phyloP scores from a whole-genome alignment of 139 green algal genomes.

The Zygnema cylindricum region DNA sequence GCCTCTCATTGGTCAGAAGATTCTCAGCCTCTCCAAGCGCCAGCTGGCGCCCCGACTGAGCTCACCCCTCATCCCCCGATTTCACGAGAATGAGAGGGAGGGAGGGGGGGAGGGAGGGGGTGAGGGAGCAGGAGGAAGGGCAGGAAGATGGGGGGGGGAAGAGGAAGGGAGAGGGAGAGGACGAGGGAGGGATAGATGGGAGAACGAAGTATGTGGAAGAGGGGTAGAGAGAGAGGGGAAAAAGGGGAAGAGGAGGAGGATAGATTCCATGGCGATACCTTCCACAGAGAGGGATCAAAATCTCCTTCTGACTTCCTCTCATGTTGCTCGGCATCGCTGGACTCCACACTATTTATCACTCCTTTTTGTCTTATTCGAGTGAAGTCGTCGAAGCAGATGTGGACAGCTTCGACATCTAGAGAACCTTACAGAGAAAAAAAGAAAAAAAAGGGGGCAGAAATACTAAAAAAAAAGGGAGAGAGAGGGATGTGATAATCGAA shows the following conservation, averaged over 20 bases:
- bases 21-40: background rate
- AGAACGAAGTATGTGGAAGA: background rate
- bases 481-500: too few relatives aligned
- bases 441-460: too few relatives aligned
- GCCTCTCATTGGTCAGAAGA: conserved; percentile 7
- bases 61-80: too few relatives aligned
- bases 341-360: conserved; percentile 5
- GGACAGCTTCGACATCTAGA: background rate
- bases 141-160: background rate
- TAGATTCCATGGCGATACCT: background rate
- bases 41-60: too few relatives aligned
- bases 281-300: background rate
- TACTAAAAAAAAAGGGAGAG: too few relatives aligned
- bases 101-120: background rate
- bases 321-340: too few relatives aligned
- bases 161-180: background rate
- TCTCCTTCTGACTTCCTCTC: too few relatives aligned
- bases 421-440: too few relatives aligned
- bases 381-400: conserved; percentile 13
- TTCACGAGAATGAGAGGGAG: conserved; percentile 4
- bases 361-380: background rate
- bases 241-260: background rate
- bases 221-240: background rate
- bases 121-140: background rate
- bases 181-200: background rate